phyloP scores from a whole-genome alignment of 345 rosid genomes.

The Gossypium arboreum region DNA sequence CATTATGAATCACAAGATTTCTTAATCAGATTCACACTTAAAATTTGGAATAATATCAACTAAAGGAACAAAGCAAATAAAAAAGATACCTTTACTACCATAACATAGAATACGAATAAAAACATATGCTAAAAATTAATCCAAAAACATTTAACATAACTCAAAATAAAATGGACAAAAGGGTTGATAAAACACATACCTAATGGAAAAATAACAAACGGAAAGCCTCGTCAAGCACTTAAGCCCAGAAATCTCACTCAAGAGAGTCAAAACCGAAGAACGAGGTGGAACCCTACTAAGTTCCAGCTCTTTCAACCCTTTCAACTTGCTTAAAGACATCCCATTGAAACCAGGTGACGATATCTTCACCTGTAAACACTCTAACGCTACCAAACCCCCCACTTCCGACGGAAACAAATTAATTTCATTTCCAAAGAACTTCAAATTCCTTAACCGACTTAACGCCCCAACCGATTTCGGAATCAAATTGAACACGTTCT shows the following conservation, averaged over 20 bases:
- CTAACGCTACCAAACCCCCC: slow-evolving; percentile 63
- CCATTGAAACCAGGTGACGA: slow-evolving; percentile 61
- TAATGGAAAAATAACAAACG: slow-evolving; percentile 84
- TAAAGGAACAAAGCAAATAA: neutral
- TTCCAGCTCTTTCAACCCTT: slow-evolving; percentile 83
- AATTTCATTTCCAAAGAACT: slow-evolving; percentile 81
- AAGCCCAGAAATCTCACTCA: slow-evolving; percentile 78
- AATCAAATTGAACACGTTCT: slow-evolving; percentile 69
- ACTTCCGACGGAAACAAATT: slow-evolving; percentile 71
- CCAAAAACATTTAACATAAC: neutral
- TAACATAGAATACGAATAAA: neutral
- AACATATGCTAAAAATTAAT: neutral
- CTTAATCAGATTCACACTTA: neutral
- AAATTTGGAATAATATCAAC: neutral
- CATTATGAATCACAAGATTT: neutral
- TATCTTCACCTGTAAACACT: slow-evolving; percentile 78
- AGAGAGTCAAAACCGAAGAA: slow-evolving; percentile 64
- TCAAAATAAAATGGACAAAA: slow-evolving; percentile 6
- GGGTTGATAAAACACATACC: slow-evolving; percentile 36
- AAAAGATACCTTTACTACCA: neutral
- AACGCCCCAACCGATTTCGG: slow-evolving; percentile 66
- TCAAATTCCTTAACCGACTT: slow-evolving; percentile 52
- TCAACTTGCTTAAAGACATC: slow-evolving; percentile 54
- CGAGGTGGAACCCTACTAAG: slow-evolving; percentile 66
- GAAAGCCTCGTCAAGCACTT: slow-evolving; percentile 79